These are phyloP conservation scores for Emergomyces africanus DNA, from an alignment of 2,329 filamentous ascomycete species.

Conservation along the genomic window DNA sequence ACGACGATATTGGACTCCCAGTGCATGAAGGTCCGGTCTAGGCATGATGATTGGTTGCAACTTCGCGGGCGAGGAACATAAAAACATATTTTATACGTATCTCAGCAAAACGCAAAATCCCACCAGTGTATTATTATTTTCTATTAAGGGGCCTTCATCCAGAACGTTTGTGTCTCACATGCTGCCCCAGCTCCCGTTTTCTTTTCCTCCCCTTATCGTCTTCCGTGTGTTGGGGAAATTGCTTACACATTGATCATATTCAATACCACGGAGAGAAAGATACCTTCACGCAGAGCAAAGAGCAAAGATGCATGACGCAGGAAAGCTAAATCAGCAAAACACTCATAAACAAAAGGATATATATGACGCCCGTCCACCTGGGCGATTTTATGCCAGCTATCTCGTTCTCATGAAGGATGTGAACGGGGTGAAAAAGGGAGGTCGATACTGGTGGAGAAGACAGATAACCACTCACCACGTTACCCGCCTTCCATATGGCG, in stretches of 20 bases:
- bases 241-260: constrained; percentile 55
- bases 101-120: not conserved
- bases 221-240: not conserved
- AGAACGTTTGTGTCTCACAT: not conserved
- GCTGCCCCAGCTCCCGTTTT: not conserved
- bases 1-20: constrained; percentile 55
- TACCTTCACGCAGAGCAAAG: constrained; percentile 37
- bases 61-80: constrained; percentile 23
- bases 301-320: not conserved
- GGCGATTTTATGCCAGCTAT: not conserved
- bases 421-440: not conserved
- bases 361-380: not conserved
- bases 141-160: not conserved
- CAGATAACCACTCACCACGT: constrained; percentile 25
- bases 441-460: not conserved
- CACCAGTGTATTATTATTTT: not conserved
- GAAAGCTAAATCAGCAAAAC: not conserved
- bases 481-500: constrained; percentile 51
- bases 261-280: constrained; percentile 50
- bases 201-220: not conserved
- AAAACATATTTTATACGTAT: not conserved
- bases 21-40: constrained; percentile 47
- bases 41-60: constrained; percentile 54
- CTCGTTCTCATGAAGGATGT: not conserved
- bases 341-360: not conserved